Conservation (phyloP, 2,329 filamentous ascomycete genomes). For the Beauveria brongniartii region DNA sequence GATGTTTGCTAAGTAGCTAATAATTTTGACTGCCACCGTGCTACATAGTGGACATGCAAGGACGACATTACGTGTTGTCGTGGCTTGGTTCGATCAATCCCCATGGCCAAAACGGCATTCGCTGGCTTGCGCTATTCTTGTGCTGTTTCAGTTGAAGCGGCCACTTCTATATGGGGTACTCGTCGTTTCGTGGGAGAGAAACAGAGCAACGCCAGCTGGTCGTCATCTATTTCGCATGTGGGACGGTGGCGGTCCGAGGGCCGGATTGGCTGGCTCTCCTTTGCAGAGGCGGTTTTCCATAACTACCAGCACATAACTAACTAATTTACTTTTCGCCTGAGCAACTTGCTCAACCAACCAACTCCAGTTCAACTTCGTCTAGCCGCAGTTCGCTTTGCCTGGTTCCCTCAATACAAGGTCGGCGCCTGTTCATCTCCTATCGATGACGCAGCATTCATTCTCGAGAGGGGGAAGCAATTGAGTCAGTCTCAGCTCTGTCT, state of each 20-base stretch:
- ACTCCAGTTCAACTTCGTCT: neutral
- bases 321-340: too few species aligned
- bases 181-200: neutral
- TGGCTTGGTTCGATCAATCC: neutral
- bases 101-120: neutral
- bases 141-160: neutral
- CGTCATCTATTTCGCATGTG: neutral
- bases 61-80: too few species aligned
- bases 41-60: too few species aligned
- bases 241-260: neutral
- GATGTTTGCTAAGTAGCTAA: too few species aligned
- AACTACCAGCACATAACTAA: too few species aligned
- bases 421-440: neutral
- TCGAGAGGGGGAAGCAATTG: neutral
- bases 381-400: neutral
- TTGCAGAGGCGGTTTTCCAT: too few species aligned
- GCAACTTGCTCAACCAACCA: too few species aligned
- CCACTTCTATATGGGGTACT: too few species aligned
- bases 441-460: neutral
- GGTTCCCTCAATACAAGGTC: neutral
- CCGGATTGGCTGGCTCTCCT: neutral
- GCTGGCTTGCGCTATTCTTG: neutral
- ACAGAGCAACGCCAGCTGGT: neutral
- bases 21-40: too few species aligned
- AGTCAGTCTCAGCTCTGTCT: neutral